Evolutionary conservation across 768 basidiomycete genomes (phyloP), one percentile per base, ranked within the genome.

Genomic region (Candolleomyces aberdarensis): DNA sequence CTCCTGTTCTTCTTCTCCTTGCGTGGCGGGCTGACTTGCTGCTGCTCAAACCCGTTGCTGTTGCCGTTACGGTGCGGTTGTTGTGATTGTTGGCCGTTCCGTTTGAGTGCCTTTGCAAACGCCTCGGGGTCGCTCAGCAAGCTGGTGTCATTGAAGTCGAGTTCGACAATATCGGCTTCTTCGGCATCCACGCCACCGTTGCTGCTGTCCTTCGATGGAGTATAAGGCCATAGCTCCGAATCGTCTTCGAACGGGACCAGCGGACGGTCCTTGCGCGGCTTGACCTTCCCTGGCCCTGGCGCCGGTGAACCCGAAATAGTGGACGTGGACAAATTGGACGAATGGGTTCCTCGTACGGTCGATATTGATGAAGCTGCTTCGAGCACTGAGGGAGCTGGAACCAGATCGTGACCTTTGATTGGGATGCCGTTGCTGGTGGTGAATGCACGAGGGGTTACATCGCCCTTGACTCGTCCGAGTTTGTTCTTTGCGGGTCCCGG

Each of bases 61-160:
- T 36, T 7, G 36, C 36, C 36, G 36, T 36, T 36, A 8, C 6
- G 36, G 36, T 36, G 36, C 1, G 6, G 36, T 36, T 36, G 36
- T 11, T 36, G 36, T n/a, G n/a, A n/a, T 72, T 72, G 14, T 73
- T 67, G 55, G 50, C 44, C 54, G 57, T 40, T 40, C 15, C 60
- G 63, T 70, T 62, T 65, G 66, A 73, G 62, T 61, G 72, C 78
- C 66, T 72, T 71, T 32, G 73, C 72, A 65, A 88, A 89, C 10
- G 81, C 80, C 52, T 80, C 81, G 2, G 84, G 83, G 64, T 91
- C 85, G 68, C 88, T 89, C 66, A 92, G 70, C 20, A 87, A 85
- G 60, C 87, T 86, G 47, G 82, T 91, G 58, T 91, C 90, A 5
- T 80, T 80, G 66, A 89, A 92, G 69, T 89, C 87, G 55, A 92